phyloP scores from a whole-genome alignment of 2,329 filamentous ascomycete species.

The Acephala macrosclerotiorum region DNA sequence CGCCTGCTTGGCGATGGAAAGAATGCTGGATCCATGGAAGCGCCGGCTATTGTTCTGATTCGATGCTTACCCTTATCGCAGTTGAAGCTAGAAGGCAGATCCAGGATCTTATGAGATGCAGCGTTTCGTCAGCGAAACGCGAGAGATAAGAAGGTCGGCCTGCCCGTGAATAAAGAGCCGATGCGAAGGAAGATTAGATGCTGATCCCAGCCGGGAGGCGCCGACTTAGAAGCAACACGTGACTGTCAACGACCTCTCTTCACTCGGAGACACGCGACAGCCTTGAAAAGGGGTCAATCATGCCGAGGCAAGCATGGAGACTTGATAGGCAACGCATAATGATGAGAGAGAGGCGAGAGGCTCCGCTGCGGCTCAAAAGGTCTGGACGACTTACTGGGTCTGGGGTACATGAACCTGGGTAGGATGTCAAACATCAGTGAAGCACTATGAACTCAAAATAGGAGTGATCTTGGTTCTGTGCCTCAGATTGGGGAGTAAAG shows the following conservation, averaged over 20 bases:
- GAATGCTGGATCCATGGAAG: conserved; percentile 12
- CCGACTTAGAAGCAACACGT: background rate
- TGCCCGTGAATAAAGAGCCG: background rate
- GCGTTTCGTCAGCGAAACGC: conserved; percentile 20
- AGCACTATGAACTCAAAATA: no score
- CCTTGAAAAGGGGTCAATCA: background rate
- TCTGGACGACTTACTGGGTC: background rate
- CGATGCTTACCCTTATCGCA: conserved; percentile 20
- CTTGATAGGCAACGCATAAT: background rate
- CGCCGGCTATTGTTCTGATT: conserved; percentile 17
- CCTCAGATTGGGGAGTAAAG: no score
- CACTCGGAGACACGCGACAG: background rate
- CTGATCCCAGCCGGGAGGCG: conserved; percentile 6
- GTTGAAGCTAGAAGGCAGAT: conserved; percentile 8
- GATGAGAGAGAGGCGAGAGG: no score
- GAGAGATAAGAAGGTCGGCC: conserved; percentile 17
- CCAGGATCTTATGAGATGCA: background rate
- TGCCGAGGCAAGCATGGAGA: conserved; percentile 4
- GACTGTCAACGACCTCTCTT: background rate
- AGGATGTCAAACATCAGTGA: no score
- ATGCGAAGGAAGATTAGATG: background rate
- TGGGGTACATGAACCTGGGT: background rate
- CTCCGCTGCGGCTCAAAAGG: background rate
- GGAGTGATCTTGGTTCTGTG: no score
- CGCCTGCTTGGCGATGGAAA: conserved; percentile 1